Conservation (phyloP, 164 flowering plant species). For the Sextonia rubra region DNA sequence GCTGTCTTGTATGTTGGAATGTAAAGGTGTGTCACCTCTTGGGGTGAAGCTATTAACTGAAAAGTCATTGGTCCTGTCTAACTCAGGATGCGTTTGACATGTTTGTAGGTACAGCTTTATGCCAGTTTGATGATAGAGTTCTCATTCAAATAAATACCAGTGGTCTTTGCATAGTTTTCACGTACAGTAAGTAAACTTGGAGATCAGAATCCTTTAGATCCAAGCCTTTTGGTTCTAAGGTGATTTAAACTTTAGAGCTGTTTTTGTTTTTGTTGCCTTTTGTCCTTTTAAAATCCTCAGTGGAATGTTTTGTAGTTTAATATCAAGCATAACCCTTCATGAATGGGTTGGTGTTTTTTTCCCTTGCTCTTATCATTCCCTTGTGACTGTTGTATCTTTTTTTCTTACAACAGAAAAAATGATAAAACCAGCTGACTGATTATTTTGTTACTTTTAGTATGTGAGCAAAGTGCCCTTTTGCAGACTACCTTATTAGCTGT, state of each 20-base stretch:
- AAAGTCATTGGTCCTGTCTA: not conserved
- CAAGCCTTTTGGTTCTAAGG: conserved; percentile 1
- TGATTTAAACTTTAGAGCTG: conserved; percentile 1
- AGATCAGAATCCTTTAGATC: conserved; percentile 3
- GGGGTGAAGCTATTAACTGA: too few relatives aligned
- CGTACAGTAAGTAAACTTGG: not conserved
- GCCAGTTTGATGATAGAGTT: not conserved
- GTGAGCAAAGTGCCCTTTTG: not conserved
- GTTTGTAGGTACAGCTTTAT: not conserved
- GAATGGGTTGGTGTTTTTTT: not conserved
- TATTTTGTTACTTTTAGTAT: not conserved
- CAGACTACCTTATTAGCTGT: not conserved
- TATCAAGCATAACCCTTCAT: not conserved
- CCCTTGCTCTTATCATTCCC: not conserved
- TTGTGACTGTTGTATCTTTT: too few relatives aligned
- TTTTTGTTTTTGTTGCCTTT: too few relatives aligned
- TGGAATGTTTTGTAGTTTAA: too few relatives aligned
- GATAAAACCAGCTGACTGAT: not conserved
- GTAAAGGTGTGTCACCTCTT: too few relatives aligned
- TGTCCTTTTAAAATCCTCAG: too few relatives aligned
- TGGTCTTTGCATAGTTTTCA: not conserved
- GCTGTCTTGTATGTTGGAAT: too few relatives aligned
- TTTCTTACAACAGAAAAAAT: not conserved
- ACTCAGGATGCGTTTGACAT: not conserved
- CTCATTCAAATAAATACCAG: not conserved